Conservation (phyloP, 768 basidiomycete species). For the Lyophyllum shimeji region DNA sequence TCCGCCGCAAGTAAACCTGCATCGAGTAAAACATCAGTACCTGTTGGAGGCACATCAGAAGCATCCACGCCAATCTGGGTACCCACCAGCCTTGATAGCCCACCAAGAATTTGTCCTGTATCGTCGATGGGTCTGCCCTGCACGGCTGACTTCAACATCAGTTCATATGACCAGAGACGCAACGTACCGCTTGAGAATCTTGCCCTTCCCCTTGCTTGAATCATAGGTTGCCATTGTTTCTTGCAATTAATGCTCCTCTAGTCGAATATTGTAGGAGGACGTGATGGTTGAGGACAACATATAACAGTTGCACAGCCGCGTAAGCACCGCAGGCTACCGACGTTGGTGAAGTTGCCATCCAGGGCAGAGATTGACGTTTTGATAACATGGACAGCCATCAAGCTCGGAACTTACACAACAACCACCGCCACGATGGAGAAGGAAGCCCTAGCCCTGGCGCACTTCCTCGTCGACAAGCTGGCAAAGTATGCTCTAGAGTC, state of each 20-base stretch:
- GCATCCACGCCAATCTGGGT: neutral
- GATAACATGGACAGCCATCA: conserved; percentile 2
- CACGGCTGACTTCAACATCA: conserved; percentile 3
- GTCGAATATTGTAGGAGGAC: neutral
- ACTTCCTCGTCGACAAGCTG: conserved; percentile 34
- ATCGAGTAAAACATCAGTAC: neutral
- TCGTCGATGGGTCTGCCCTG: conserved; percentile 70
- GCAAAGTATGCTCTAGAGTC: conserved; percentile 30
- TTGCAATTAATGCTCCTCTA: neutral
- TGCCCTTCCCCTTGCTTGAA: conserved; percentile 23
- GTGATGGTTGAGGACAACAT: conserved; percentile 2
- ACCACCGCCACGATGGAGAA: conserved; percentile 34
- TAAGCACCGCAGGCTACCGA: conserved; percentile 6
- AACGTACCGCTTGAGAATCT: conserved; percentile 41
- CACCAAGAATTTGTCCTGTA: conserved; percentile 81
- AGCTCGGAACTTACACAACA: neutral
- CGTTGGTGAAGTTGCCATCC: neutral
- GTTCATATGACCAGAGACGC: neutral
- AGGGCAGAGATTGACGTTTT: conserved; percentile 1
- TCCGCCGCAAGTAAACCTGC: conserved; percentile 71
- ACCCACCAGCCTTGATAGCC: conserved; percentile 87
- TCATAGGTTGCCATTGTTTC: conserved; percentile 26
- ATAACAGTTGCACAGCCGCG: conserved; percentile 7
- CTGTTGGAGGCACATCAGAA: neutral
- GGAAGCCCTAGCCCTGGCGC: conserved; percentile 37